Conservation (phyloP, 2,329 filamentous ascomycete genomes). For the Neoascochyta sp. region DNA sequence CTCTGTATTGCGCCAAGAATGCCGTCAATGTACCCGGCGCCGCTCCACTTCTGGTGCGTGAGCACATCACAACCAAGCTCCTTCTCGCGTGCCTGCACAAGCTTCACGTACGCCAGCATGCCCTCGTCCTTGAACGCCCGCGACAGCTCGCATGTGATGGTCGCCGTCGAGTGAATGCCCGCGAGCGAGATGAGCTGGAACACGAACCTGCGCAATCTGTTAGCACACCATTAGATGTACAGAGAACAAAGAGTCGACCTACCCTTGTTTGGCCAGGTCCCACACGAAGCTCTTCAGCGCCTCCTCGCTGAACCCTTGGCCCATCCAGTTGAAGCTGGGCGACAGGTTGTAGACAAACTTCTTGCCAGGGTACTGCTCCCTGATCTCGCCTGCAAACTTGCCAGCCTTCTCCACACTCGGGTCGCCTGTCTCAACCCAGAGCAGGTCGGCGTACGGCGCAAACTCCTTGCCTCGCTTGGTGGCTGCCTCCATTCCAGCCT, state of each 20-base stretch:
- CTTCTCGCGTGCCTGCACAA: conserved; percentile 87
- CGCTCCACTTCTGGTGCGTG: conserved; percentile 88
- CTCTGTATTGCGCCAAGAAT: conserved; percentile 88
- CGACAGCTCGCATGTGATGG: conserved; percentile 69
- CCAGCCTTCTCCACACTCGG: conserved; percentile 75
- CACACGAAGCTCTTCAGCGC: conserved; percentile 89
- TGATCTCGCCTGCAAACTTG: conserved; percentile 73
- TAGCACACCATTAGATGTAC: background rate
- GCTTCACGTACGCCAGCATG: conserved; percentile 95
- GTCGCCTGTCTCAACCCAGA: conserved; percentile 96
- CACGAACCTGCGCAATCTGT: conserved; percentile 47
- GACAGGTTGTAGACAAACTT: conserved; percentile 94
- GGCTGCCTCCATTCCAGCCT: conserved; percentile 75
- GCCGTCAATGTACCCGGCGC: conserved; percentile 75
- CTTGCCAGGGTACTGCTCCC: conserved; percentile 68
- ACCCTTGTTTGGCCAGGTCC: conserved; percentile 89
- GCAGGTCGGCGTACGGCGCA: conserved; percentile 85
- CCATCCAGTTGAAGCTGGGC: conserved; percentile 98
- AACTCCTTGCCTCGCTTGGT: conserved; percentile 93
- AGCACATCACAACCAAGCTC: conserved; percentile 87
- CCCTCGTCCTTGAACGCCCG: conserved; percentile 81
- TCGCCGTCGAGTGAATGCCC: conserved; percentile 61
- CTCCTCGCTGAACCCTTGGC: conserved; percentile 80
- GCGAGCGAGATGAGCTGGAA: conserved; percentile 63
- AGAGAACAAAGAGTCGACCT: conserved; percentile 51